Percentiles rank a stretch among this genome's conserved stretches.
Conservation (phyloP, 2,329 filamentous ascomycete genomes). For the Xylariaceae sp. region DNA sequence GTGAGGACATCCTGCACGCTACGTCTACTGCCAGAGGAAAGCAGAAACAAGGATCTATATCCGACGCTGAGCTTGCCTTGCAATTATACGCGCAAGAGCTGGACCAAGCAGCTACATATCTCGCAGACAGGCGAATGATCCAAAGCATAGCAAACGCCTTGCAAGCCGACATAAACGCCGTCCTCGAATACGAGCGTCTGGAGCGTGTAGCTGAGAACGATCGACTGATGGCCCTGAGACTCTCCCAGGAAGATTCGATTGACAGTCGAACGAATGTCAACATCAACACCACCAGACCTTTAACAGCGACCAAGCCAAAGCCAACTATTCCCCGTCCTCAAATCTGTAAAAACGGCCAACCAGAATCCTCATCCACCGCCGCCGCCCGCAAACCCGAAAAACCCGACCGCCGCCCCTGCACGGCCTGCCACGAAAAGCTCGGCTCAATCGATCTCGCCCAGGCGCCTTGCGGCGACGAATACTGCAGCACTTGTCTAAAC, state of each 20-base stretch:
- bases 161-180: conserved; percentile 13
- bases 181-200: conserved; percentile 13
- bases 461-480: conserved; percentile 37
- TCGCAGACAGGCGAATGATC: conserved; percentile 19
- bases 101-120: conserved; percentile 1
- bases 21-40: conserved; percentile 16
- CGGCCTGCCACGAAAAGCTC: conserved; percentile 15
- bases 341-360: neutral
- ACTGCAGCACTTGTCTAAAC: conserved; percentile 46
- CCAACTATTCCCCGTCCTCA: neutral
- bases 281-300: neutral
- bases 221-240: conserved; percentile 8
- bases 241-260: conserved; percentile 1
- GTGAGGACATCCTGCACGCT: neutral
- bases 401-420: conserved; percentile 9
- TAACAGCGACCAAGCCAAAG: neutral
- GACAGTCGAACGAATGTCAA: neutral
- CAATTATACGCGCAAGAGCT: conserved; percentile 20
- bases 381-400: conserved; percentile 8
- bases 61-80: conserved; percentile 19
- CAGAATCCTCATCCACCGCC: conserved; percentile 20
- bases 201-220: conserved; percentile 15
- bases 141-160: conserved; percentile 20
- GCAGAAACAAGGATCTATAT: conserved; percentile 9
- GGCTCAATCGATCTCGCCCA: conserved; percentile 13